Conservation (phyloP, 352 stramenopile species). For the Globisporangium sylvaticum region DNA sequence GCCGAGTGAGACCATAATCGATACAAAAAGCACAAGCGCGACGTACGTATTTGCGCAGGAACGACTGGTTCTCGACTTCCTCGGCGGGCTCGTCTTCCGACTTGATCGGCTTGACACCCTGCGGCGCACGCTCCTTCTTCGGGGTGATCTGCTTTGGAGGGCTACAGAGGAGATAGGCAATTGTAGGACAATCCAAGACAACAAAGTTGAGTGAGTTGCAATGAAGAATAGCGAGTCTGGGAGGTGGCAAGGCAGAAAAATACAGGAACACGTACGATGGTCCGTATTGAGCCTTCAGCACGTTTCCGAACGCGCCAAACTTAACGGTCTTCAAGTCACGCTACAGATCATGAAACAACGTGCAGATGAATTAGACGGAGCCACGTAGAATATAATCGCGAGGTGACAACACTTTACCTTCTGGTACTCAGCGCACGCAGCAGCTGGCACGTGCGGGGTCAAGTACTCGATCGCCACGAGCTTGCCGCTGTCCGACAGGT, state of each 20-base stretch:
- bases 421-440: constrained; percentile 42
- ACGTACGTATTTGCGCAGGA: constrained; percentile 85
- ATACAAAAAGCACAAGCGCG: not conserved
- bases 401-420: constrained; percentile 25
- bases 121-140: constrained; percentile 59
- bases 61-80: constrained; percentile 64
- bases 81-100: constrained; percentile 54
- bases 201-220: not conserved
- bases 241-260: not conserved
- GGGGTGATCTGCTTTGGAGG: constrained; percentile 58
- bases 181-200: not conserved
- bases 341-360: constrained; percentile 9
- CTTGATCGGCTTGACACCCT: constrained; percentile 70
- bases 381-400: no score
- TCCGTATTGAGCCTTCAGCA: constrained; percentile 57
- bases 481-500: constrained; percentile 71
- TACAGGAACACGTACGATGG: constrained; percentile 40
- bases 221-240: not conserved
- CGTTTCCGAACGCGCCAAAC: constrained; percentile 49
- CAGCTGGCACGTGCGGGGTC: constrained; percentile 44
- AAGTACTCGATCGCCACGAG: constrained; percentile 82
- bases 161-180: constrained; percentile 18
- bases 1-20: not conserved
- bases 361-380: not conserved
- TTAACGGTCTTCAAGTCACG: constrained; percentile 56